Percentiles rank a stretch among this genome's conserved stretches.
These are phyloP conservation scores for Yamadazyma takamatsuzukensis DNA, from an alignment of 805 yeast species.

Conservation along the genomic window DNA sequence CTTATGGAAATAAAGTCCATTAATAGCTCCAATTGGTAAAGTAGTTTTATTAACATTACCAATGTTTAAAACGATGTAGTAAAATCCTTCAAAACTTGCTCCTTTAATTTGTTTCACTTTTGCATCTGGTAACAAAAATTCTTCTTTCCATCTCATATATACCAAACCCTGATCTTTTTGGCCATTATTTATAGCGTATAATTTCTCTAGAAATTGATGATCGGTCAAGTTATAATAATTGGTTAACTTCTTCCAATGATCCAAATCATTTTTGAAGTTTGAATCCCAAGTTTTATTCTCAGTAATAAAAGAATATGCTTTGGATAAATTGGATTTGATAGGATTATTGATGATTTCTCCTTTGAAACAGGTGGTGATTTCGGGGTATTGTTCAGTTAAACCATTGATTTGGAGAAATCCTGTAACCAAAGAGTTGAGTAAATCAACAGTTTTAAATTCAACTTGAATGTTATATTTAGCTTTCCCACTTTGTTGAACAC, in stretches of 20 bases:
- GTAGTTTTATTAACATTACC: conserved; percentile 19
- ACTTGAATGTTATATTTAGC: conserved; percentile 65
- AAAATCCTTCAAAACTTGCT: conserved; percentile 91
- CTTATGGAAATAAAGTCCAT: conserved; percentile 80
- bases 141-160: conserved; percentile 95
- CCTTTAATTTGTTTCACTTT: conserved; percentile 55
- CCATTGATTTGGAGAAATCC: conserved; percentile 68
- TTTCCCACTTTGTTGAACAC: conserved; percentile 68
- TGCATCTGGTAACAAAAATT: conserved; percentile 79
- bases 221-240: conserved; percentile 48
- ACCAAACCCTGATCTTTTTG: conserved; percentile 34
- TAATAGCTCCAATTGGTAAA: conserved; percentile 58
- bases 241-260: conserved; percentile 48
- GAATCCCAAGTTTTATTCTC: conserved; percentile 57
- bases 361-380: conserved; percentile 66
- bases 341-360: conserved; percentile 65
- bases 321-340: conserved; percentile 2
- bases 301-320: conserved; percentile 51
- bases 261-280: conserved; percentile 40
- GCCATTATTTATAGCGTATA: conserved; percentile 28
- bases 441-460: conserved; percentile 66
- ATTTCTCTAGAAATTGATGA: conserved; percentile 21
- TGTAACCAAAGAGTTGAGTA: conserved; percentile 44
- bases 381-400: conserved; percentile 57
- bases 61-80: conserved; percentile 81